These are phyloP conservation scores for Alternaria arborescens DNA, from an alignment of 2,329 filamentous ascomycete genomes.

Conservation along the genomic window DNA sequence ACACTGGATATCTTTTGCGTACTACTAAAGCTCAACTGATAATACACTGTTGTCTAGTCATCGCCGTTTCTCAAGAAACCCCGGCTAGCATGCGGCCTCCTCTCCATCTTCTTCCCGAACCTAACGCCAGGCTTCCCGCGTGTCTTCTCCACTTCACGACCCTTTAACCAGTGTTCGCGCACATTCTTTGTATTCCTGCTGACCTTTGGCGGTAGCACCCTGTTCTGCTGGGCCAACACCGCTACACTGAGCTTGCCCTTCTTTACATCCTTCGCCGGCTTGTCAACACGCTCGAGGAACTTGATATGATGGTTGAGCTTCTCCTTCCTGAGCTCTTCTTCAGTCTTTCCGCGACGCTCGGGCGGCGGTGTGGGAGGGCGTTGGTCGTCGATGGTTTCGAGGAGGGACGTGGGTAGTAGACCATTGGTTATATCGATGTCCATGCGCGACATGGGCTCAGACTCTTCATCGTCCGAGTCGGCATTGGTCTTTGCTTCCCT, in stretches of 20 bases:
- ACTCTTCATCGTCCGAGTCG: constrained; percentile 15
- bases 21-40: neutral
- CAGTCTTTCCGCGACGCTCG: constrained; percentile 25
- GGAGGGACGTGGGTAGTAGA: constrained; percentile 61
- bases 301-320: constrained; percentile 59
- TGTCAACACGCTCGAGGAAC: constrained; percentile 59
- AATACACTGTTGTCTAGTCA: constrained; percentile 20
- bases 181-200: constrained; percentile 46
- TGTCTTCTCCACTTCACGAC: constrained; percentile 46
- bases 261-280: constrained; percentile 60
- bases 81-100: constrained; percentile 37
- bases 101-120: constrained; percentile 41
- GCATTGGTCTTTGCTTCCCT: constrained; percentile 22
- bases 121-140: constrained; percentile 24
- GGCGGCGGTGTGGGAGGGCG: constrained; percentile 57
- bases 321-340: constrained; percentile 50
- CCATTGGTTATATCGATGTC: constrained; percentile 54
- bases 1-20: neutral
- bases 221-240: constrained; percentile 56
- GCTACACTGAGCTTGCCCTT: constrained; percentile 60
- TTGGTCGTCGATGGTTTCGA: constrained; percentile 56
- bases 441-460: constrained; percentile 5
- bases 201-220: constrained; percentile 56
- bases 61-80: constrained; percentile 45
- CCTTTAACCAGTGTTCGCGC: constrained; percentile 55